phyloP scores from a whole-genome alignment of 2,329 filamentous ascomycete genomes.

The Epichloe gansuensis region DNA sequence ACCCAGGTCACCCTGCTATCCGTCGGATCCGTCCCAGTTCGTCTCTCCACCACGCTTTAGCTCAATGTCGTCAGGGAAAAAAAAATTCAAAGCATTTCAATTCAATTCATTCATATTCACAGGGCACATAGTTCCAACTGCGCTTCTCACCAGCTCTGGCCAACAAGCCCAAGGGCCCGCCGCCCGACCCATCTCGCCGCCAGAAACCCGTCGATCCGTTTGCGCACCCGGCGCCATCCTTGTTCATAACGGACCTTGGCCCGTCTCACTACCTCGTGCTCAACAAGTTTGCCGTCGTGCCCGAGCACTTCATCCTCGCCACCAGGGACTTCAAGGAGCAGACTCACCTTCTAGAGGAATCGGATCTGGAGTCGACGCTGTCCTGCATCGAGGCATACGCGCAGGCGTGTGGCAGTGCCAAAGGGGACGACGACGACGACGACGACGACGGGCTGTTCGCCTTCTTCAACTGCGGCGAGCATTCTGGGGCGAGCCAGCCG shows the following conservation, averaged over 20 bases:
- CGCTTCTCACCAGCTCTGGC: slow-evolving; percentile 58
- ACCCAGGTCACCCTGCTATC: slow-evolving; percentile 39
- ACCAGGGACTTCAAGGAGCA: slow-evolving; percentile 54
- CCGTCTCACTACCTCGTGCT: slow-evolving; percentile 52
- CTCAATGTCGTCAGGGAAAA: background rate
- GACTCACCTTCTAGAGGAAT: slow-evolving; percentile 46
- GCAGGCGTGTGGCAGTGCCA: background rate
- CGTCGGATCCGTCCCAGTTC: slow-evolving; percentile 31
- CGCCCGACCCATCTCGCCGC: slow-evolving; percentile 19
- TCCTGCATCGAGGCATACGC: slow-evolving; percentile 48
- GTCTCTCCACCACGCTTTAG: slow-evolving; percentile 9
- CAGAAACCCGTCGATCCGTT: slow-evolving; percentile 49
- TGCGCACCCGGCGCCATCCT: slow-evolving; percentile 41
- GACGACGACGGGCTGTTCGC: slow-evolving; percentile 37
- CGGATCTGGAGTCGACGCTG: slow-evolving; percentile 49
- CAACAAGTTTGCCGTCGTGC: slow-evolving; percentile 64
- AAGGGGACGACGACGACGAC: background rate
- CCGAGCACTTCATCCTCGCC: slow-evolving; percentile 59
- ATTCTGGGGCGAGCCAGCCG: slow-evolving; percentile 60
- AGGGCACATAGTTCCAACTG: slow-evolving; percentile 49
- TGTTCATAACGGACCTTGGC: slow-evolving; percentile 39
- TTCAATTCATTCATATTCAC: background rate
- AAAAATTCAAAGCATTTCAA: background rate
- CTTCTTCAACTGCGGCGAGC: slow-evolving; percentile 58
- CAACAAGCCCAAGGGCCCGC: slow-evolving; percentile 47